Evolutionary conservation across 305 asterid genomes (phyloP).

Genomic region (Plantago lanceolata): DNA sequence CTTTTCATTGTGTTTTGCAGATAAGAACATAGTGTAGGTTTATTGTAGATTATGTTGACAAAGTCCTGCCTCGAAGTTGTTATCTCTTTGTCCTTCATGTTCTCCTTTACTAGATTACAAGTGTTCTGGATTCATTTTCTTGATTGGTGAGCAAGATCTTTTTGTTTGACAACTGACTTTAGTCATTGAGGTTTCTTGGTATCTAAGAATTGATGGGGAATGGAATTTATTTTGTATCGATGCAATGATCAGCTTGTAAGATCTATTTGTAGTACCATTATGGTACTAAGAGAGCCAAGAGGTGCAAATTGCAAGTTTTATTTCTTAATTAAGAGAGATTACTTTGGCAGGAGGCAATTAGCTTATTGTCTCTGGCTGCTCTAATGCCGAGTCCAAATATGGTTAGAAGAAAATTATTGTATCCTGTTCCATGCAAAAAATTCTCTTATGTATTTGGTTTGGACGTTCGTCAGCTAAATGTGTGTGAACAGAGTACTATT

Average conservation of each 20-base stretch:
- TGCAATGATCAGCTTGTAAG: constrained; percentile 17
- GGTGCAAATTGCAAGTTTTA: no score
- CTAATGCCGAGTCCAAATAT: constrained; percentile 11
- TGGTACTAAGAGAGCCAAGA: background rate
- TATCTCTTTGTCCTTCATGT: background rate
- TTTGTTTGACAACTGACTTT: background rate
- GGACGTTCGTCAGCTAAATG: background rate
- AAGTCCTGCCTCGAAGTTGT: no score
- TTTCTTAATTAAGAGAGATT: no score
- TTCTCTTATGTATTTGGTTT: constrained; percentile 6
- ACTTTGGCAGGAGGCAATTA: no score
- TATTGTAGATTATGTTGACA: no score
- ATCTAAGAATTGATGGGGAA: constrained; percentile 21
- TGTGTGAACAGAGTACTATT: constrained; percentile 5
- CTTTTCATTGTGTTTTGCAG: no score
- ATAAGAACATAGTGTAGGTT: no score
- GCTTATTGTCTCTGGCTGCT: constrained; percentile 4
- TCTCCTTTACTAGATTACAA: constrained; percentile 1
- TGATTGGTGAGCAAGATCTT: constrained; percentile 11
- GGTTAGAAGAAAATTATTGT: constrained; percentile 10
- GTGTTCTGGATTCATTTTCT: constrained; percentile 18
- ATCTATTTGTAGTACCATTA: constrained; percentile 9
- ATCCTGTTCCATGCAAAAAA: constrained; percentile 9
- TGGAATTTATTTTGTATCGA: constrained; percentile 16
- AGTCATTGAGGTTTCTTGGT: constrained; percentile 9